Percentiles rank a stretch among this genome's conserved stretches.
Conservation (phyloP, 2,329 filamentous ascomycete genomes). For the Penicillium janthinellum region DNA sequence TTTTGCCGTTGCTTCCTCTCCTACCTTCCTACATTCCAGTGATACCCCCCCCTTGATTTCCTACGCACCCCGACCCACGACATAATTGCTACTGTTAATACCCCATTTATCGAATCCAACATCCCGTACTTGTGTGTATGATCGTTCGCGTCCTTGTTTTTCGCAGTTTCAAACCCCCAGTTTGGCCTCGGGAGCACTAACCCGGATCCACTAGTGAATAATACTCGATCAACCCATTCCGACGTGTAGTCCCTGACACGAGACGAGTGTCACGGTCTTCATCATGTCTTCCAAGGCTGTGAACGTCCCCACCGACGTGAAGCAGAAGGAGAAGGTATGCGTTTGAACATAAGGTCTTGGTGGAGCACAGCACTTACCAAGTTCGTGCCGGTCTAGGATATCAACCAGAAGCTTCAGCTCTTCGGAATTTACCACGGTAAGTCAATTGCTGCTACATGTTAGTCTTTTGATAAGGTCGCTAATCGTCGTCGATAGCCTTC, state of each 20-base stretch:
- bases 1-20: not conserved
- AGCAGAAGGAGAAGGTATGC: conserved; percentile 71
- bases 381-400: conserved; percentile 54
- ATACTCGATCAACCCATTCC: conserved; percentile 4
- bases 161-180: conserved; percentile 11
- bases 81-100: conserved; percentile 25
- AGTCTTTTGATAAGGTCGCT: not conserved
- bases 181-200: conserved; percentile 6
- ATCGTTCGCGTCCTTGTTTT: conserved; percentile 17
- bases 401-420: conserved; percentile 91
- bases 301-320: conserved; percentile 72
- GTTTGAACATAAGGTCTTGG: no score
- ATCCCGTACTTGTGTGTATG: not conserved
- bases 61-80: not conserved
- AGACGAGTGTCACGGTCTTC: conserved; percentile 16
- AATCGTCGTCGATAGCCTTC: conserved; percentile 63
- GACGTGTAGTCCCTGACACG: conserved; percentile 4
- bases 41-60: conserved; percentile 23
- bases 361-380: not conserved
- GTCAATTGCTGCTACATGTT: conserved; percentile 8
- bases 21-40: conserved; percentile 26
- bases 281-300: conserved; percentile 50
- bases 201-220: conserved; percentile 14
- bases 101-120: not conserved
- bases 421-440: conserved; percentile 79